Evolutionary conservation across 2,329 filamentous ascomycete species (phyloP).

Genomic region (Corynespora cassiicola): DNA sequence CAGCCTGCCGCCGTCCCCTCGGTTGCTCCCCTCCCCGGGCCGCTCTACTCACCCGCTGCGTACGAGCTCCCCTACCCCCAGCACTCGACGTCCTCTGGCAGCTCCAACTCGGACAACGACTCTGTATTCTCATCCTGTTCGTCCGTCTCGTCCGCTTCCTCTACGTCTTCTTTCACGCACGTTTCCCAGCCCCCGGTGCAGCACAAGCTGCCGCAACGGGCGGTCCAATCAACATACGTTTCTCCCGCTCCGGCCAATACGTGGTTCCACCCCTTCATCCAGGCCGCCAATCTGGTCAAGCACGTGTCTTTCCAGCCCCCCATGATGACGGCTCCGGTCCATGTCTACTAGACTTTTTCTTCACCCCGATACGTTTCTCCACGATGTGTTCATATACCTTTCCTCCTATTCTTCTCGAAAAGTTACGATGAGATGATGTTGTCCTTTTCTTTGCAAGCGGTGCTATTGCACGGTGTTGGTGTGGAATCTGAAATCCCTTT

Average conservation of each 20-base stretch:
- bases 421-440: constrained; percentile 46
- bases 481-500: constrained; percentile 17
- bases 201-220: constrained; percentile 35
- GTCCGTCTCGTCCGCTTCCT: constrained; percentile 44
- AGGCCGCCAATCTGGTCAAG: constrained; percentile 48
- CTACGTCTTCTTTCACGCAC: constrained; percentile 42
- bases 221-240: constrained; percentile 45
- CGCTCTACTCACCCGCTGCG: constrained; percentile 33
- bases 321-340: constrained; percentile 44
- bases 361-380: constrained; percentile 32
- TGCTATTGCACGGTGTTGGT: constrained; percentile 38
- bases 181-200: constrained; percentile 29
- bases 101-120: constrained; percentile 47
- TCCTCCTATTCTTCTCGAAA: constrained; percentile 33
- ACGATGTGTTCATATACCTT: constrained; percentile 43
- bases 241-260: constrained; percentile 38
- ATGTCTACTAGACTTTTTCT: constrained; percentile 39
- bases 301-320: constrained; percentile 49
- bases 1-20: constrained; percentile 34
- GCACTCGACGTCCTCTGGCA: constrained; percentile 43
- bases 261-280: constrained; percentile 50
- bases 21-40: constrained; percentile 38
- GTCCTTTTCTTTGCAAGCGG: constrained; percentile 22
- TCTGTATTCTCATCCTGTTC: constrained; percentile 49
- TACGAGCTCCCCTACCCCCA: constrained; percentile 31